Percentiles rank a stretch among this genome's conserved stretches.
These are phyloP conservation scores for Herpetospermum pedunculosum DNA, from an alignment of 306 rosid species.

Conservation along the genomic window DNA sequence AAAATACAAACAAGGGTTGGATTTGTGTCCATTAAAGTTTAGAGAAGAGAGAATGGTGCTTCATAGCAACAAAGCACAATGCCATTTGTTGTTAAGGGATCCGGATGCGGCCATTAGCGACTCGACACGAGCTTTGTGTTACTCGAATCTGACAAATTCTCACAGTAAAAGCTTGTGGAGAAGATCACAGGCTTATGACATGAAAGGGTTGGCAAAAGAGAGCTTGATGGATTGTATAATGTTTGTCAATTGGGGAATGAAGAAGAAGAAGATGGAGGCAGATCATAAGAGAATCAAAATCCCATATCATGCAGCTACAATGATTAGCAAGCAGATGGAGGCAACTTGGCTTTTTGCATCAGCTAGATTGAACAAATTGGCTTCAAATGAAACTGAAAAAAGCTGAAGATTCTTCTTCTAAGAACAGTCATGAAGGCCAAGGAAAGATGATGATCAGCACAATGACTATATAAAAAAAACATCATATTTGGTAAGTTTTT, in stretches of 20 bases:
- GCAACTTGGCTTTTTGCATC: conserved; percentile 44
- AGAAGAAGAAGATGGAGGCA: background rate
- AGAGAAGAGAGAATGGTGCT: conserved; percentile 48
- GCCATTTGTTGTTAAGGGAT: conserved; percentile 35
- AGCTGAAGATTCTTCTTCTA: conserved; percentile 8
- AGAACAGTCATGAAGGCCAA: background rate
- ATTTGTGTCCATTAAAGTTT: conserved; percentile 26
- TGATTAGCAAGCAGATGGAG: conserved; percentile 53
- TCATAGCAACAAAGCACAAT: conserved; percentile 59
- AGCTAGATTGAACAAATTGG: conserved; percentile 14
- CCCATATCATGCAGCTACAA: conserved; percentile 35
- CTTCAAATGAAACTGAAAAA: background rate
- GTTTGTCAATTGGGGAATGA: conserved; percentile 26
- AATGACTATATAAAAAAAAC: conserved; percentile 23
- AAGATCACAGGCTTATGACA: conserved; percentile 60
- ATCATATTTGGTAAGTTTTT: conserved; percentile 21
- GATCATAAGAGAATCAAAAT: conserved; percentile 18
- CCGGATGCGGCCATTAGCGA: conserved; percentile 48
- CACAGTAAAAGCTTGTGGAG: conserved; percentile 67
- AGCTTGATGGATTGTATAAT: conserved; percentile 52
- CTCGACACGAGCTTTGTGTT: conserved; percentile 45
- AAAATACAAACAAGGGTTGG: conserved; percentile 44
- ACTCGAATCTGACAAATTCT: conserved; percentile 26
- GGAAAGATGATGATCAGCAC: conserved; percentile 13
- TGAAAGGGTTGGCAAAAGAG: conserved; percentile 43